A percentile compares a stretch with the other conserved stretches of the same genome.
These are phyloP conservation scores for Solanum hybrid DNA, from an alignment of 305 asterid genomes.

Conservation along the genomic window DNA sequence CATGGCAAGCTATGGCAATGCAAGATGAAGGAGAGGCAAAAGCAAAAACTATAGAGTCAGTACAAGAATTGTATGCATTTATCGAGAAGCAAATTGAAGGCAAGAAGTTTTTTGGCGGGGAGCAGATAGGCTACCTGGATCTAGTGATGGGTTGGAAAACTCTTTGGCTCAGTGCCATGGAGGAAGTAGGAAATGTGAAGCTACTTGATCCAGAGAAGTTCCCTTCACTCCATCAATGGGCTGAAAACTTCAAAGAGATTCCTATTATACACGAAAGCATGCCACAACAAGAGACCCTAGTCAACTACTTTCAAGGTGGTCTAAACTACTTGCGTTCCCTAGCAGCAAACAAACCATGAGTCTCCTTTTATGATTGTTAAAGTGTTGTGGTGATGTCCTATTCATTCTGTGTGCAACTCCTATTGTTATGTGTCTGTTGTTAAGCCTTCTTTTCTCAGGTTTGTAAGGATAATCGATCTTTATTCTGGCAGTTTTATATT, in stretches of 20 bases:
- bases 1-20: slow-evolving; percentile 25
- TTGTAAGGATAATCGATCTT: neutral
- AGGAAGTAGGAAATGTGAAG: slow-evolving; percentile 34
- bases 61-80: slow-evolving; percentile 15
- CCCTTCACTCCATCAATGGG: slow-evolving; percentile 27
- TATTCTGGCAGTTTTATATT: neutral
- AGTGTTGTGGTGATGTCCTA: neutral
- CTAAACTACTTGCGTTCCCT: slow-evolving; percentile 30
- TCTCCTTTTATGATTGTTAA: neutral
- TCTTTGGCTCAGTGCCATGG: slow-evolving; percentile 29
- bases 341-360: slow-evolving; percentile 10
- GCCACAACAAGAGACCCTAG: slow-evolving; percentile 22
- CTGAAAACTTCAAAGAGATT: slow-evolving; percentile 22
- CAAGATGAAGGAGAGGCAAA: slow-evolving; percentile 24
- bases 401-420: neutral
- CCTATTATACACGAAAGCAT: slow-evolving; percentile 24
- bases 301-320: slow-evolving; percentile 28
- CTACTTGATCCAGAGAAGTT: slow-evolving; percentile 19
- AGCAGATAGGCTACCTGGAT: slow-evolving; percentile 34
- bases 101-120: slow-evolving; percentile 35
- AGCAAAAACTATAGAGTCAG: slow-evolving; percentile 19
- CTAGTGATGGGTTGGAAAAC: slow-evolving; percentile 29
- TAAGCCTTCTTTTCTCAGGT: neutral
- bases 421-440: neutral
- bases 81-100: slow-evolving; percentile 35